Evolutionary conservation across 257 asterid genomes (phyloP).

Genomic region (Lavandula angustifolia): DNA sequence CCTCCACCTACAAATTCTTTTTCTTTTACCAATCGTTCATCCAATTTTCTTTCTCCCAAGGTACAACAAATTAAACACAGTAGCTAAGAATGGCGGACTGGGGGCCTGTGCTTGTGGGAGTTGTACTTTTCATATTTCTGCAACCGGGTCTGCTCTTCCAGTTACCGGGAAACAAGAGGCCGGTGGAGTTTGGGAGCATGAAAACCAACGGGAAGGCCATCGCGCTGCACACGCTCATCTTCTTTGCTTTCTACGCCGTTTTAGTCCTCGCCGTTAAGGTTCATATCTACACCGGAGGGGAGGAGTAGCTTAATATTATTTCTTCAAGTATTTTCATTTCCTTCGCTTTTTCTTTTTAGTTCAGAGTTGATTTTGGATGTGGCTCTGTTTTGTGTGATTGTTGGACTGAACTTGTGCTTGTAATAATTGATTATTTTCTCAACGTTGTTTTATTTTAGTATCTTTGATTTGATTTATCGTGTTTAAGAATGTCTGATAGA

Average conservation of each 20-base stretch:
- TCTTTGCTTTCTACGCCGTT: constrained; percentile 71
- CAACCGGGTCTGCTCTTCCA: constrained; percentile 82
- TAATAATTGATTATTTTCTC: not conserved
- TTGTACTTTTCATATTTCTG: constrained; percentile 68
- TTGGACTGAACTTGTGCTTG: constrained; percentile 10
- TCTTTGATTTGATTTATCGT: too few species aligned
- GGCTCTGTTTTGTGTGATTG: not conserved
- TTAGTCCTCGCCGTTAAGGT: constrained; percentile 70
- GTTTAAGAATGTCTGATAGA: too few species aligned
- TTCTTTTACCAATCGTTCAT: not conserved
- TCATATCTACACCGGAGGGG: constrained; percentile 71
- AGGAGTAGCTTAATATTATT: not conserved
- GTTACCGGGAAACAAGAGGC: constrained; percentile 68
- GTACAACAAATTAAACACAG: not conserved
- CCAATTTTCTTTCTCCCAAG: not conserved
- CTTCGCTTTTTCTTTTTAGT: not conserved
- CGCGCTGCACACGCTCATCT: constrained; percentile 76
- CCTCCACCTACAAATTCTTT: not conserved
- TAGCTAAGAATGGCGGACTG: constrained; percentile 68
- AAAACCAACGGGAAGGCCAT: constrained; percentile 88
- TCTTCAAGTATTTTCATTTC: constrained; percentile 8
- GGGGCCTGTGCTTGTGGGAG: constrained; percentile 87
- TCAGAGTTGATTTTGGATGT: not conserved
- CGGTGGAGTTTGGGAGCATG: constrained; percentile 71
- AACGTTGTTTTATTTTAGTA: not conserved